Base-by-base conservation (phyloP, 164 flowering plant genomes). In the Nymphaea colorata region DNA sequence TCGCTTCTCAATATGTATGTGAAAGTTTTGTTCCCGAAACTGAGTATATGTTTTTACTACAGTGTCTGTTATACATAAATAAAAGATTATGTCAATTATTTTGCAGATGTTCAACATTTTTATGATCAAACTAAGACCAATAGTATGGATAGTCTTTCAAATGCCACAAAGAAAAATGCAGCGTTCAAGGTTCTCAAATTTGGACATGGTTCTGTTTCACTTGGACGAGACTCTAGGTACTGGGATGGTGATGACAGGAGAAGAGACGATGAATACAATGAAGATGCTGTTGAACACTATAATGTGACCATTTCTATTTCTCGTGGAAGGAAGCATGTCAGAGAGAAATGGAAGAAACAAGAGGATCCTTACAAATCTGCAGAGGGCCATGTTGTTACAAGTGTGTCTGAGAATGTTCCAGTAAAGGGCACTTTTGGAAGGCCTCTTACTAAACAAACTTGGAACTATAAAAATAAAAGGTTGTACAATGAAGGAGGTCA, bases 201-300 rank as follows among this genome's bases (percentile, higher is more conserved):
- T 81, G 99, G 98, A 17, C 80, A 75, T 42, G 96, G 90, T 67
- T 87, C 91, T 6, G 80, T 69, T 6, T 61, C 55, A 0, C 87
- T 81, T 79, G 96, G 89, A 3, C 79, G 98, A 60, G 98, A 95
- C 75, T 95, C 99, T 7, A 80, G 98, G 75, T 83, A 95, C 75
- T 92, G 99, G 98, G 98, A 95, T 76, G 79, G 73, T 72, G 99
- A 92, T 83, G 99, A 95, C 73, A 82, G 97, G 79, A 86, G 97
- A 77, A 87, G 98, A 77, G 98, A 95, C 79, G 85, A 79, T 44
- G 96, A 86, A 73, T 95, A 92, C 71, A 72, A 75, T 74, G 99
- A 85, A 76, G 89, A 86, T 72, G 78, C 66, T n/a, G 76, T 78
- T 42, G 87, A 84, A 47, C 72, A 75, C 59, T 43, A 59, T 18